Conservation (phyloP, 139 green algal genomes). For the Asterochloris erici region DNA sequence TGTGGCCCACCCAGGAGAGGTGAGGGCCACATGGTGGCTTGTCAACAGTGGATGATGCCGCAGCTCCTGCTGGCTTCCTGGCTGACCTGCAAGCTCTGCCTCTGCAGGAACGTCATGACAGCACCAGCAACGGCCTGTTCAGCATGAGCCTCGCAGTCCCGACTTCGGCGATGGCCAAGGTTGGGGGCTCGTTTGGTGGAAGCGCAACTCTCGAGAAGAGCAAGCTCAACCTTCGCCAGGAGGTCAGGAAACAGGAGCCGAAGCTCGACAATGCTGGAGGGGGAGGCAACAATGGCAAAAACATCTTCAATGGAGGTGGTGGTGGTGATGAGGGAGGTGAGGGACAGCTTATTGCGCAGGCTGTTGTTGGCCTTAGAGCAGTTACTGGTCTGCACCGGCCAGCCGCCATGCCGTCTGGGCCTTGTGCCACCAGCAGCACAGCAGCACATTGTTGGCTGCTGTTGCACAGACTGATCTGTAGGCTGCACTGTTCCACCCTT, state of each 20-base stretch:
- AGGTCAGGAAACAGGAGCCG: conserved; percentile 29
- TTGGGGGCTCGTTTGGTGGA: conserved; percentile 34
- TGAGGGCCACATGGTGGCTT: no score
- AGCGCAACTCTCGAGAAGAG: conserved; percentile 46
- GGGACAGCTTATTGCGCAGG: neutral
- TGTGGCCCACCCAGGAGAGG: no score
- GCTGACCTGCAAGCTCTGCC: neutral
- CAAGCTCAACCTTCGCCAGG: conserved; percentile 52
- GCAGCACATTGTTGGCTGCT: no score
- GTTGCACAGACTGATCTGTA: no score
- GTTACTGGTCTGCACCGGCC: no score
- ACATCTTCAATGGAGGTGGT: conserved; percentile 86
- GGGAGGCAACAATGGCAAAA: conserved; percentile 81
- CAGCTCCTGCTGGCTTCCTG: no score
- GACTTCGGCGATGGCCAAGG: conserved; percentile 45
- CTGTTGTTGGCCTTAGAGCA: neutral
- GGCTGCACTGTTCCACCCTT: no score
- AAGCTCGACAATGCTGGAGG: conserved; percentile 78
- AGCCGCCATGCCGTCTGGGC: no score
- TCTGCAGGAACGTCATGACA: conserved; percentile 3
- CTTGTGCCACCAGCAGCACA: no score
- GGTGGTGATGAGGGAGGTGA: conserved; percentile 34
- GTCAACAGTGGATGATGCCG: no score
- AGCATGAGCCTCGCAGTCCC: conserved; percentile 27
- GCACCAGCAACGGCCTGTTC: neutral